Base-by-base conservation (phyloP, 345 rosid species). In the Pistacia vera region DNA sequence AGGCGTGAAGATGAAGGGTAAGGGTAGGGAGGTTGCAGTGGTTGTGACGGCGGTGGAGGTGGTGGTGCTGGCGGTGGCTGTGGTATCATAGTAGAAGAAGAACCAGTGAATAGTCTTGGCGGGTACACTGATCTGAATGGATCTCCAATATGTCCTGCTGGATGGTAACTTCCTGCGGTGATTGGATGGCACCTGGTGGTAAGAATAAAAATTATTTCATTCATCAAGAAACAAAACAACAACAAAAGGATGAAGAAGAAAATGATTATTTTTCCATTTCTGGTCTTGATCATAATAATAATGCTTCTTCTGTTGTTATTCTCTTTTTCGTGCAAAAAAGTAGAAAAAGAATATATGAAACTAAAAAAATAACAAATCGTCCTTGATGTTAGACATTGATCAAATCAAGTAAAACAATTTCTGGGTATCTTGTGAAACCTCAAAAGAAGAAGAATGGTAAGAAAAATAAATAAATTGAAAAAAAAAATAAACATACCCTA, bases 121-220 rank as follows among this genome's bases (percentile, higher is more conserved):
- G 85, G 87, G 66, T 89, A 88, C 63, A 85, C 80, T 73, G 94
- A 81, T 83, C 90, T 85, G 76, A 75, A 88, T 57, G 87, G 89
- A 79, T 93, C 93, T 70, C 82, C 91, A 25, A 84, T 61, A 77
- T 79, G 80, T 46, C 84, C 79, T 63, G 85, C 81, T 69, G 86
- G 82, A 73, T 83, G 85, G 73, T 86, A 89, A 77, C 81, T 80
- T 70, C 71, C 86, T 66, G 85, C 75, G 18, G 75, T 79, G 20
- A 82, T 75, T 30, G 89, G 78, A 64, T 83, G 90, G 79, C 87
- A 87, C 46, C 98, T 93, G 83, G 6, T 5, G 7, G 8, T 35
- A 57, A 35, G 10, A 54, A 54, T 13, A 54, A 71, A 18, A 17
- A 10, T 3, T 9, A 66, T 44, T 66, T 65, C 16, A 66, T 44